Evolutionary conservation across 805 yeast genomes (phyloP), one percentile per base, ranked within the genome.

Genomic region (Cyberlindnera subsufficiens): DNA sequence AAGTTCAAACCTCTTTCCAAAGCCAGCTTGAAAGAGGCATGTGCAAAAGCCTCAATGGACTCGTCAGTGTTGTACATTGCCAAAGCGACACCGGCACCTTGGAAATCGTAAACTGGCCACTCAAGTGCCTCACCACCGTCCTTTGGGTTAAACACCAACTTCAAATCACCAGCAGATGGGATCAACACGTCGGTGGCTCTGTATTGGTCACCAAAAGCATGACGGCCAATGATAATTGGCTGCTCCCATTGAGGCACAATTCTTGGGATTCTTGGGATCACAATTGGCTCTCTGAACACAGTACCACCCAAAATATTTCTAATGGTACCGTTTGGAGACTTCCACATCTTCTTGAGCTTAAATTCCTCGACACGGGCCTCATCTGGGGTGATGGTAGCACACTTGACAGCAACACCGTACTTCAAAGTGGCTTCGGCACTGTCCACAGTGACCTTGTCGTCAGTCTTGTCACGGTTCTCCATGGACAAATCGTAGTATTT

Each of bases 321-420:
- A 64, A 91, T 86, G 39, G 98, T 91, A 47, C 98, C 98, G 67
- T 91, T 91, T 51, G 98, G 98, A 14, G 96, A 87, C 46, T 84
- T 75, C 97, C 97, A 91, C 98, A 91, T 91, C 66, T 89, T 85
- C 71, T 91, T 89, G 65, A 91, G 75, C 43, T 76, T 70, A 67
- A 88, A 91, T 67, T 91, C 98, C 65, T 86, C 72, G 41, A 91
- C 97, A 59, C 98, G 80, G 38, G 87, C 93, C 71, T 91, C 98
- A 62, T 87, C 96, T 7, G 98, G 97, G n/a, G 98, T 91, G 64
- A 91, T 91, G 40, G 98, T 91, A 44, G 98, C 98, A 71, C 98
- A 91, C 71, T 91, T 91, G 55, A 91, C 87, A 27, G 96, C 98
- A 44, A 91, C 98, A 42, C 87, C 86, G 65, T 87, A 83, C 66